Percentiles rank a stretch among this genome's conserved stretches.
phyloP scores from a whole-genome alignment of 148 eudicot genomes.

The Persicaria maculosa region DNA sequence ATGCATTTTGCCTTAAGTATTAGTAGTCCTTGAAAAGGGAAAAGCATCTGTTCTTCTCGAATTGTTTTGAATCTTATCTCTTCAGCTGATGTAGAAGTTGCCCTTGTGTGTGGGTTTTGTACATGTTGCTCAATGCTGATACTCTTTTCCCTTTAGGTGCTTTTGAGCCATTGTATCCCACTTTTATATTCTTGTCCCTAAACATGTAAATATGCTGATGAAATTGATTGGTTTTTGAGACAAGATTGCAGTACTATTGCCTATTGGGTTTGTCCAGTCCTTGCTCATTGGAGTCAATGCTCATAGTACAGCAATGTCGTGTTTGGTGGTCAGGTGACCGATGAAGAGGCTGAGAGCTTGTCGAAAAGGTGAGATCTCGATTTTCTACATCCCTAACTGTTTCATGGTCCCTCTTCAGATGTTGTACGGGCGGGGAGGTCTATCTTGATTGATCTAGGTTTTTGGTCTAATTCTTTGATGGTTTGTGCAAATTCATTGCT shows the following conservation, averaged over 20 bases:
- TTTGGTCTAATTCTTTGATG: too few relatives aligned
- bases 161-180: background rate
- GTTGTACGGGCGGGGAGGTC: too few relatives aligned
- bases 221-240: background rate
- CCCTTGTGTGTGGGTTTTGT: background rate
- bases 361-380: constrained; percentile 17
- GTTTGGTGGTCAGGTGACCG: constrained; percentile 22
- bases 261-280: too few relatives aligned
- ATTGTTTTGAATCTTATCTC: background rate
- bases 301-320: constrained; percentile 12
- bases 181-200: background rate
- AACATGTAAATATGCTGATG: background rate
- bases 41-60: background rate
- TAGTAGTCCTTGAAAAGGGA: background rate
- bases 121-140: background rate
- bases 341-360: constrained; percentile 20
- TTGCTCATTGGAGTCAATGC: too few relatives aligned
- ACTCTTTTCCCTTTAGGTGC: background rate
- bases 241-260: background rate
- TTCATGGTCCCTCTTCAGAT: background rate
- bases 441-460: too few relatives aligned
- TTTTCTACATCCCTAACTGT: background rate
- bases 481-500: too few relatives aligned
- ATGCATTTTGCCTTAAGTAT: background rate
- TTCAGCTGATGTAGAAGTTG: background rate